Conservation (phyloP, 2,329 filamentous ascomycete species). For the Sarocladiaceae sp. region DNA sequence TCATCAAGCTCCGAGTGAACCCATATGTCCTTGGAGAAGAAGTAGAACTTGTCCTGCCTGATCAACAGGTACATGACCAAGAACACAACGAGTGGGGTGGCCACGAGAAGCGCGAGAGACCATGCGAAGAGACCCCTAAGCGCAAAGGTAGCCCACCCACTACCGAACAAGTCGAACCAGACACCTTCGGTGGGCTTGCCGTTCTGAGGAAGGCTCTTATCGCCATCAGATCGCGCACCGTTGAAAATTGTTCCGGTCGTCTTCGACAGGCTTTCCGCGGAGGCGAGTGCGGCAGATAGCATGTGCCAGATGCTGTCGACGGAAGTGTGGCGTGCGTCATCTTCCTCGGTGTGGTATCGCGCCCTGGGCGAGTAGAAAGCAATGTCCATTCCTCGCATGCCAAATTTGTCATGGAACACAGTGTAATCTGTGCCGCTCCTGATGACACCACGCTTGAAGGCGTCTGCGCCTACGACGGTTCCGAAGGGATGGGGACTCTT, state of each 20-base stretch:
- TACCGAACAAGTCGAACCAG: constrained; percentile 92
- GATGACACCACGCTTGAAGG: constrained; percentile 74
- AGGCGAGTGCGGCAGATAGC: constrained; percentile 78
- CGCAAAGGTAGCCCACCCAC: constrained; percentile 70
- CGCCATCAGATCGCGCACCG: constrained; percentile 49
- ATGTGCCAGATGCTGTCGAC: constrained; percentile 80
- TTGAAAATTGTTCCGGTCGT: constrained; percentile 65
- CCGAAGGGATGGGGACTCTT: constrained; percentile 74
- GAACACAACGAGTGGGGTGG: constrained; percentile 69
- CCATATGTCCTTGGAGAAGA: constrained; percentile 62
- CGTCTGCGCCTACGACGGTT: constrained; percentile 75
- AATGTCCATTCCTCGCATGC: constrained; percentile 83
- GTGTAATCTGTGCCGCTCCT: constrained; percentile 87
- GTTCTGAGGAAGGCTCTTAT: constrained; percentile 59
- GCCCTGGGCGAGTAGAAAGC: constrained; percentile 86
- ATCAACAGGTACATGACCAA: constrained; percentile 65
- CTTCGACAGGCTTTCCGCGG: constrained; percentile 66
- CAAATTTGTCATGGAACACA: constrained; percentile 72
- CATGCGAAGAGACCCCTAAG: constrained; percentile 84
- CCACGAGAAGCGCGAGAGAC: constrained; percentile 77
- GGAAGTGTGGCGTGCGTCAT: constrained; percentile 78
- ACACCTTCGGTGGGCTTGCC: constrained; percentile 67
- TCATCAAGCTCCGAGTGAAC: constrained; percentile 55
- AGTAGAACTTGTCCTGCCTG: constrained; percentile 78
- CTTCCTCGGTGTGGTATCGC: constrained; percentile 86